These are phyloP conservation scores for Dianthus caryophyllus DNA, from an alignment of 148 eudicot genomes.

Conservation along the genomic window DNA sequence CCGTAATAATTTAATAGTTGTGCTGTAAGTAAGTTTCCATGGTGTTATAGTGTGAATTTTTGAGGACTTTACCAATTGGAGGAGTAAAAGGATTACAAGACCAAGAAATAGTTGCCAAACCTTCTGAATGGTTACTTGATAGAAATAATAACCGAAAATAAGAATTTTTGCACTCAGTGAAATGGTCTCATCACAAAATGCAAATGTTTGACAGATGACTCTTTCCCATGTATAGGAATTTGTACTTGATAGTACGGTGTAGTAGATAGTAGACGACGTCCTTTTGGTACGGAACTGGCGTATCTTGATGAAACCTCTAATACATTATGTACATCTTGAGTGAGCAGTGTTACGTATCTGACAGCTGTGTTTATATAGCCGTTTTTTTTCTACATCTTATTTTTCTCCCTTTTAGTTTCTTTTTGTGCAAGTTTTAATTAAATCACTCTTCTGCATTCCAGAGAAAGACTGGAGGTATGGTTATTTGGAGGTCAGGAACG, in stretches of 20 bases:
- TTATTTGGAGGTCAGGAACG: conserved; percentile 98
- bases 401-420: background rate
- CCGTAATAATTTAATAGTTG: too few relatives aligned
- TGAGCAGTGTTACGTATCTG: background rate
- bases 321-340: background rate
- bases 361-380: background rate
- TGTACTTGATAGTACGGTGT: background rate
- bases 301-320: background rate
- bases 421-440: conserved; percentile 22
- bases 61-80: too few relatives aligned
- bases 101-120: too few relatives aligned
- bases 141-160: too few relatives aligned
- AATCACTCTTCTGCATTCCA: conserved; percentile 29
- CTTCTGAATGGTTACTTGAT: too few relatives aligned
- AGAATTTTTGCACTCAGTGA: background rate
- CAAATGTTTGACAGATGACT: conserved; percentile 1
- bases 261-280: background rate
- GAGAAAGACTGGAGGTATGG: conserved; percentile 95
- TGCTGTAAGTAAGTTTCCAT: too few relatives aligned
- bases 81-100: too few relatives aligned
- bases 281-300: background rate
- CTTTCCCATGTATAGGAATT: background rate
- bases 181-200: background rate
- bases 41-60: too few relatives aligned
- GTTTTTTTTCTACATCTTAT: background rate